Evolutionary conservation across 768 basidiomycete species (phyloP).

Genomic region (Termitomyces sp.): DNA sequence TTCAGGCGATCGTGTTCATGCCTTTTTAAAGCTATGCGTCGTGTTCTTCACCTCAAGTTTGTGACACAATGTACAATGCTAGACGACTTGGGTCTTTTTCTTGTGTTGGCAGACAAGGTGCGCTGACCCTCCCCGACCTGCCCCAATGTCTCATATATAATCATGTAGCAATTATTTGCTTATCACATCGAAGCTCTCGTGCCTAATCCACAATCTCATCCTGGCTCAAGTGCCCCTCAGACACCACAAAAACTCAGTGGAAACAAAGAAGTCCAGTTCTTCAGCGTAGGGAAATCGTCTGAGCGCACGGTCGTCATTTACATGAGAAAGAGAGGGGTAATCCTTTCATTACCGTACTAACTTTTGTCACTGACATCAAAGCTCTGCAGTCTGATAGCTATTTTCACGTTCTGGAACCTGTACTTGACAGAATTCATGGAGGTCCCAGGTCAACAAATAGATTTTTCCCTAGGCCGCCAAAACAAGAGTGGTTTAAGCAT

Average conservation of each 20-base stretch:
- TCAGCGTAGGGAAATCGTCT: conserved; percentile 84
- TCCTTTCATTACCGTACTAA: conserved; percentile 29
- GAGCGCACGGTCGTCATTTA: conserved; percentile 89
- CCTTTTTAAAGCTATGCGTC: conserved; percentile 65
- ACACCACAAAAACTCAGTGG: conserved; percentile 88
- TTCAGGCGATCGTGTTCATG: conserved; percentile 20
- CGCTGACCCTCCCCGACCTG: conserved; percentile 13
- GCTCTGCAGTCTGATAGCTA: conserved; percentile 63
- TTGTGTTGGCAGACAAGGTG: conserved; percentile 91
- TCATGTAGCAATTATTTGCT: conserved; percentile 72
- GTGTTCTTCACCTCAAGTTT: conserved; percentile 86
- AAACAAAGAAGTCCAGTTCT: conserved; percentile 90
- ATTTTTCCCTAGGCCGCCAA: conserved; percentile 59
- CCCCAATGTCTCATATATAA: not conserved
- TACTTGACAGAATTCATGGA: conserved; percentile 80
- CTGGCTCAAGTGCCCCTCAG: conserved; percentile 60
- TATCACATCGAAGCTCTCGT: conserved; percentile 96
- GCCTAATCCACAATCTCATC: conserved; percentile 69
- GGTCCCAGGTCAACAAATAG: conserved; percentile 56
- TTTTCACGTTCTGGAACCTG: conserved; percentile 92
- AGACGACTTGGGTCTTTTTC: conserved; percentile 94
- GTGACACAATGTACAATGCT: conserved; percentile 94
- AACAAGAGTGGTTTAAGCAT: conserved; percentile 87
- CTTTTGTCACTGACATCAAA: conserved; percentile 1
- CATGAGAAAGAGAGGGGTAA: conserved; percentile 89